Evolutionary conservation across 2,329 filamentous ascomycete species (phyloP).

Genomic region (Ophiosphaerella korrae): DNA sequence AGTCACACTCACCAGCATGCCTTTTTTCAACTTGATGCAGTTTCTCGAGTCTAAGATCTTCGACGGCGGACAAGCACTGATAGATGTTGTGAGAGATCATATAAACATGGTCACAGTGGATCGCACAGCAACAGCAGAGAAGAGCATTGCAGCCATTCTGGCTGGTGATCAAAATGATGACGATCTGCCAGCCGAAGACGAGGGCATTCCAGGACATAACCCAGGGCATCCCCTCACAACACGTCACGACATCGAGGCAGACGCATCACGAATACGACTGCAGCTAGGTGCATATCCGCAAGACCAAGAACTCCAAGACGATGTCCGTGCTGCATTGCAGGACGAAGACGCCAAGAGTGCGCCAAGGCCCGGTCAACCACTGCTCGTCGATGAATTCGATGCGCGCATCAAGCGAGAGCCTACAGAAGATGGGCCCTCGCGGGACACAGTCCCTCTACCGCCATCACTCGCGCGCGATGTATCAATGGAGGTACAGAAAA

Average conservation of each 20-base stretch:
- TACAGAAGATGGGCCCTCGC: constrained; percentile 77
- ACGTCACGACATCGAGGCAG: constrained; percentile 62
- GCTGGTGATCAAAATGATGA: constrained; percentile 59
- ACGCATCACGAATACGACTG: constrained; percentile 59
- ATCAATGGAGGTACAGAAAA: constrained; percentile 89
- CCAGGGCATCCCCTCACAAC: constrained; percentile 67
- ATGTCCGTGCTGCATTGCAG: constrained; percentile 84
- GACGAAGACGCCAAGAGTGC: constrained; percentile 82
- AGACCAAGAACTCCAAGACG: constrained; percentile 80
- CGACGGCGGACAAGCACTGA: constrained; percentile 77
- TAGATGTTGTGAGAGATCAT: constrained; percentile 70
- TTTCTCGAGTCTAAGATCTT: constrained; percentile 88
- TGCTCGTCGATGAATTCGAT: constrained; percentile 85
- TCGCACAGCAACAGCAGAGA: constrained; percentile 59
- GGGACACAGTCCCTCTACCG: constrained; percentile 82
- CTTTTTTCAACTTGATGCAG: constrained; percentile 81
- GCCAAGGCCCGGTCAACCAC: constrained; percentile 70
- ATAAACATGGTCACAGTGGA: constrained; percentile 65
- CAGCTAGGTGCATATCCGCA: constrained; percentile 82
- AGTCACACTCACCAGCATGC: constrained; percentile 83
- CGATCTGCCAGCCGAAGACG: constrained; percentile 67
- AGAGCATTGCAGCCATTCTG: constrained; percentile 65
- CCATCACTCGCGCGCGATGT: constrained; percentile 89
- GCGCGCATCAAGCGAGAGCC: constrained; percentile 88
- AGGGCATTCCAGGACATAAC: constrained; percentile 71